phyloP scores from a whole-genome alignment of 1,284 basidiomycete species.

The Cutaneotrichosporon sp. region DNA sequence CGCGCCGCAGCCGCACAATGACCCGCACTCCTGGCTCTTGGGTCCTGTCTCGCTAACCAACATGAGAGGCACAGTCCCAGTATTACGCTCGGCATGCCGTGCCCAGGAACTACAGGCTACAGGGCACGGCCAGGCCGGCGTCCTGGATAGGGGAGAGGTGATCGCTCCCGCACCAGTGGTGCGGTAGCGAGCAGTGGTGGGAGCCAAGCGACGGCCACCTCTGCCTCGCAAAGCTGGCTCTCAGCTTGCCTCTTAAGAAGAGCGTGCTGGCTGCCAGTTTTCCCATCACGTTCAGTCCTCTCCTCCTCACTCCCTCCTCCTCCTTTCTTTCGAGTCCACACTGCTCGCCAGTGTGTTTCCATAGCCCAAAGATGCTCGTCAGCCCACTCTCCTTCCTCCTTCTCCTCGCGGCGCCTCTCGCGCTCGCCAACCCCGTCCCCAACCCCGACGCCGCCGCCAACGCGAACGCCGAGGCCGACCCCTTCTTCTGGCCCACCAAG shows the following conservation, averaged over 20 bases:
- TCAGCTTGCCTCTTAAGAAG: neutral
- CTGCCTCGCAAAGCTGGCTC: too few species aligned
- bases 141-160: neutral
- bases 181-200: neutral
- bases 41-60: neutral
- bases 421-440: constrained; percentile 6
- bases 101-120: neutral
- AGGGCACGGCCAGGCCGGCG: too few species aligned
- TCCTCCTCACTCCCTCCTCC: neutral
- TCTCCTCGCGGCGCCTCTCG: neutral
- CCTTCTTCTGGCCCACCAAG: neutral
- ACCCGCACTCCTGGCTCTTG: too few species aligned
- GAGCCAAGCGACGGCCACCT: neutral
- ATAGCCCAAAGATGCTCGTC: neutral
- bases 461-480: neutral
- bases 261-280: neutral
- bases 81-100: neutral
- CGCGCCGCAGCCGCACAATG: too few species aligned
- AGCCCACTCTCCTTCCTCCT: constrained; percentile 2
- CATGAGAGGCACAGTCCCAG: too few species aligned
- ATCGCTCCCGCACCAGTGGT: neutral
- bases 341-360: neutral
- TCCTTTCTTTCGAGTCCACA: neutral
- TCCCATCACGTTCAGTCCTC: neutral
- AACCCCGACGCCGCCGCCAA: neutral